phyloP scores from a whole-genome alignment of 1,284 basidiomycete species.

The Papiliotrema flavescens region DNA sequence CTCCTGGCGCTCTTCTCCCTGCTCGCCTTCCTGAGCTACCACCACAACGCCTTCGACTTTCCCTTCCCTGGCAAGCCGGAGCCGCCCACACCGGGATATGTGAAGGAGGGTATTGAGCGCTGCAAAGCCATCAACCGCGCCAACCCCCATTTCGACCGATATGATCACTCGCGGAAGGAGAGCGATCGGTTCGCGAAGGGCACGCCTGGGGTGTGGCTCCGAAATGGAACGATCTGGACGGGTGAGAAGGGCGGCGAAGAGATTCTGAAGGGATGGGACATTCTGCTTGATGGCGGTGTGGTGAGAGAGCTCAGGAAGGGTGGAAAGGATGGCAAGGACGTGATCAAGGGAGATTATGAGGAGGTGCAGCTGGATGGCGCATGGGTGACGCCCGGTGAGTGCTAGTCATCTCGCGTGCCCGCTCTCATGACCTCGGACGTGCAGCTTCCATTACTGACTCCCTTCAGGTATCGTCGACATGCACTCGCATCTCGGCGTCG shows the following conservation, averaged over 20 bases:
- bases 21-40: conserved; percentile 1
- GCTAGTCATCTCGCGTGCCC: not conserved
- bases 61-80: conserved; percentile 21
- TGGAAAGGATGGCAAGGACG: conserved; percentile 19
- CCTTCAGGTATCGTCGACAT: conserved; percentile 61
- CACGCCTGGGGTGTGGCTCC: conserved; percentile 64
- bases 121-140: conserved; percentile 33
- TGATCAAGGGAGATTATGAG: conserved; percentile 21
- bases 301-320: conserved; percentile 46
- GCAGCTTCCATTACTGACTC: not conserved
- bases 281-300: conserved; percentile 52
- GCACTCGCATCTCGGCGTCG: conserved; percentile 73
- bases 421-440: not conserved
- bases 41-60: conserved; percentile 14
- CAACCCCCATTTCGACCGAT: conserved; percentile 39
- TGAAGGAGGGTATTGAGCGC: conserved; percentile 39
- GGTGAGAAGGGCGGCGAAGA: conserved; percentile 62
- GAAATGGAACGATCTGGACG: conserved; percentile 76
- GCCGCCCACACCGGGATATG: conserved; percentile 21
- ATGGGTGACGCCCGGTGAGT: conserved; percentile 52
- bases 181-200: conserved; percentile 70
- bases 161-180: conserved; percentile 53
- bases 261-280: conserved; percentile 54
- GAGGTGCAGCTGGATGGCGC: conserved; percentile 49
- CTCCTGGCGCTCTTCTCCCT: not conserved